phyloP scores from a whole-genome alignment of 495 filamentous ascomycete species.

The Aspergillus homomorphus region DNA sequence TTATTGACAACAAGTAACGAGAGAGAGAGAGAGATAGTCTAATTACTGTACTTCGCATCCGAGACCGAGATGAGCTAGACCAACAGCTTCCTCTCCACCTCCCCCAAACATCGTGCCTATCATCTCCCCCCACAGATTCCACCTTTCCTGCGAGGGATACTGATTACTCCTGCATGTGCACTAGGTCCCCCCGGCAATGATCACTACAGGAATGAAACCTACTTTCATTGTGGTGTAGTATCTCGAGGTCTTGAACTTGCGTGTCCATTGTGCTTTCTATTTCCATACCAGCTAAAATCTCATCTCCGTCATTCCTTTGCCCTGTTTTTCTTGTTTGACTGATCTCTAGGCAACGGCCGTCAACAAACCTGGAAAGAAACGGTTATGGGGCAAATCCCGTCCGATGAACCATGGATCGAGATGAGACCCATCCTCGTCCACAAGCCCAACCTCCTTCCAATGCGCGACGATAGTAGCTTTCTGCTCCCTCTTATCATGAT shows the following conservation, averaged over 20 bases:
- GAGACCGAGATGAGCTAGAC: background rate
- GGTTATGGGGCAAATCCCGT: no score
- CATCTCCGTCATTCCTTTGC: background rate
- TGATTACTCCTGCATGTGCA: background rate
- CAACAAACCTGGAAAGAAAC: background rate
- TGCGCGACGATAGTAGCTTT: no score
- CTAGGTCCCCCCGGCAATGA: background rate
- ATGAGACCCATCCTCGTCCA: background rate
- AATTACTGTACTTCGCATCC: background rate
- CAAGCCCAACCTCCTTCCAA: no score
- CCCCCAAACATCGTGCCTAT: background rate
- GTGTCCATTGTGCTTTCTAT: constrained; percentile 27
- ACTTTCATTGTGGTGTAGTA: constrained; percentile 51
- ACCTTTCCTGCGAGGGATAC: background rate
- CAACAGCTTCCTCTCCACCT: background rate
- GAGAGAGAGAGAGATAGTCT: background rate
- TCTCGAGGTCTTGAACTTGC: no score
- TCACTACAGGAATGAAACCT: constrained; percentile 49
- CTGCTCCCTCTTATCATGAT: background rate
- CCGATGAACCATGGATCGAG: background rate
- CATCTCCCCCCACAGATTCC: background rate
- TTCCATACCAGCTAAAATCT: background rate
- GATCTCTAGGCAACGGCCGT: background rate
- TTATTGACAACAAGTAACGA: background rate
- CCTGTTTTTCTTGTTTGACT: background rate